Percentiles rank a stretch among this genome's conserved stretches.
These are phyloP conservation scores for Claviceps sp. DNA, from an alignment of 2,329 filamentous ascomycete genomes.

Conservation along the genomic window DNA sequence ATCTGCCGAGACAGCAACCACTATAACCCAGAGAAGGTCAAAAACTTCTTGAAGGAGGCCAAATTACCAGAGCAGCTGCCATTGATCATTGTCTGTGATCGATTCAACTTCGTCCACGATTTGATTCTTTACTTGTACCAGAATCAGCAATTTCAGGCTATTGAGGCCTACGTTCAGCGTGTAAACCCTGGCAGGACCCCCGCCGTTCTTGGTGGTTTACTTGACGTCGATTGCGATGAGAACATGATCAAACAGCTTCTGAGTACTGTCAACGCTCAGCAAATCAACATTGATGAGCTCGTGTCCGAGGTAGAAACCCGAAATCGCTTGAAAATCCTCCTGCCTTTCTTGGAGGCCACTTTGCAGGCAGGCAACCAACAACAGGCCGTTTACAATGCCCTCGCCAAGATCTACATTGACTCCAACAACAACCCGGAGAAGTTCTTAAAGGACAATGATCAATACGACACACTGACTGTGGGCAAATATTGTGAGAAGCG, in stretches of 20 bases:
- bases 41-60: constrained; percentile 98
- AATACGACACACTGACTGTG: constrained; percentile 83
- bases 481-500: constrained; percentile 99
- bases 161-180: constrained; percentile 94
- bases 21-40: constrained; percentile 89
- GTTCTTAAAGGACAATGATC: constrained; percentile 93
- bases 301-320: constrained; percentile 90
- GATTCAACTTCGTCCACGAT: constrained; percentile 98
- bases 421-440: constrained; percentile 96
- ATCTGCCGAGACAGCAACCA: constrained; percentile 88
- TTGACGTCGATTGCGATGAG: constrained; percentile 97
- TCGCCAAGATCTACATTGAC: constrained; percentile 99
- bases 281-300: constrained; percentile 87
- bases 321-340: constrained; percentile 85
- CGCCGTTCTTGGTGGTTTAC: constrained; percentile 79
- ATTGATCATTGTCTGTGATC: constrained; percentile 95
- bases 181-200: constrained; percentile 88
- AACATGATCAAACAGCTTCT: constrained; percentile 88
- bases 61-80: constrained; percentile 84
- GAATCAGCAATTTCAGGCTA: constrained; percentile 98
- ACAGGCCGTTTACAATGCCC: constrained; percentile 89
- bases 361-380: constrained; percentile 85
- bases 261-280: constrained; percentile 66
- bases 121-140: constrained; percentile 94
- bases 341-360: constrained; percentile 92